Conservation (phyloP, 192 early-diverging fungal species). For the Linnemannia elongata region DNA sequence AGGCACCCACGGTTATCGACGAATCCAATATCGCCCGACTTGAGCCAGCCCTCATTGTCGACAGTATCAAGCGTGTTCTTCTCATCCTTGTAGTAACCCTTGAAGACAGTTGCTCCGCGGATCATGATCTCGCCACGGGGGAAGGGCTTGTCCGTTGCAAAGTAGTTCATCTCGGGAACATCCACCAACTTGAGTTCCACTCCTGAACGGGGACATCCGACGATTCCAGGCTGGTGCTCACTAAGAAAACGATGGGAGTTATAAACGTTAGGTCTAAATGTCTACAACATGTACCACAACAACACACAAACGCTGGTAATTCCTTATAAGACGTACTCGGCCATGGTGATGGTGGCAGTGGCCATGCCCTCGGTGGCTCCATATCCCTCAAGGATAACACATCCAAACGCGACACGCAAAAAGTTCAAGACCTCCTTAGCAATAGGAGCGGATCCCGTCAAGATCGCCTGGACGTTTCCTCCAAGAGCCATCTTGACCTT, state of each 20-base stretch:
- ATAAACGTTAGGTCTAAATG: neutral
- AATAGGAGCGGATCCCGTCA: constrained; percentile 80
- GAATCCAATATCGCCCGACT: constrained; percentile 84
- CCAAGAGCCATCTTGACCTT: constrained; percentile 86
- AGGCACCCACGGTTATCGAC: constrained; percentile 72
- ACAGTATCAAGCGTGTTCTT: constrained; percentile 83
- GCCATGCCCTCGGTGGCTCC: constrained; percentile 61
- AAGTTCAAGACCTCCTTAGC: constrained; percentile 73
- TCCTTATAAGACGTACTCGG: neutral
- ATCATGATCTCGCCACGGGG: constrained; percentile 93
- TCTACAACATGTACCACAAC: neutral
- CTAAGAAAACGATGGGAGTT: constrained; percentile 4
- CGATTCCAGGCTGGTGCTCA: constrained; percentile 81
- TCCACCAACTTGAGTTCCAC: constrained; percentile 85
- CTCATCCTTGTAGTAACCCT: constrained; percentile 86
- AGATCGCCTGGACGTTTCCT: constrained; percentile 70
- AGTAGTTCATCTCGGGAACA: constrained; percentile 89
- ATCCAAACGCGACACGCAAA: constrained; percentile 72
- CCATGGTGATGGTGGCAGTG: constrained; percentile 50
- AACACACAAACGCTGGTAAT: neutral
- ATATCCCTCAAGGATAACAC: constrained; percentile 71
- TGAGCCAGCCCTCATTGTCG: constrained; percentile 84
- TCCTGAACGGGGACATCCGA: constrained; percentile 73
- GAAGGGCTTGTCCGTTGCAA: constrained; percentile 73
- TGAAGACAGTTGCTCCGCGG: constrained; percentile 76